Percentiles rank a stretch among this genome's conserved stretches.
Conservation (phyloP, 768 basidiomycete species). For the Mycena haematopus region DNA sequence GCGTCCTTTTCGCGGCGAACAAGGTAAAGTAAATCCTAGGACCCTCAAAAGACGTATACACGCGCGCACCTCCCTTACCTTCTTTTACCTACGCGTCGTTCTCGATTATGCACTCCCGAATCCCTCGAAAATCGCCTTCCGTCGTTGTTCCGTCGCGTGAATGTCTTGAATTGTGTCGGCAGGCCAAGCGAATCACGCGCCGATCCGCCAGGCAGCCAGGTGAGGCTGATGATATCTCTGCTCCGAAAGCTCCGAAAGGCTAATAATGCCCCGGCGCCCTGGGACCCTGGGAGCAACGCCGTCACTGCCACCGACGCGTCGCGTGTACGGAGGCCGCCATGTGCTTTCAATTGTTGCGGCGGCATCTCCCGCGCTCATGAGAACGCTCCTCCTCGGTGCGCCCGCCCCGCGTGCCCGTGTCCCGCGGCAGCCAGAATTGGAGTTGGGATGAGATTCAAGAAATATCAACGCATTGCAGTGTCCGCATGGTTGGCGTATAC, state of each 20-base stretch:
- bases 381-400: background rate
- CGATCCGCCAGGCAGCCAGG: background rate
- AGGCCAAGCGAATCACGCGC: conserved; percentile 2
- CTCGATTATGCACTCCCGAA: background rate
- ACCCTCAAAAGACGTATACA: background rate
- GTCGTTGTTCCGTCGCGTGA: too few relatives aligned
- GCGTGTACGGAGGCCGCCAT: conserved; percentile 3
- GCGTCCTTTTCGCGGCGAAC: conserved; percentile 18
- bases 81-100: background rate
- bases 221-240: background rate
- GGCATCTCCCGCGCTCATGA: conserved; percentile 6
- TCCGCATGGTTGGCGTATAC: background rate
- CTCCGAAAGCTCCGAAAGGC: background rate
- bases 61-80: background rate
- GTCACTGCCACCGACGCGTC: background rate
- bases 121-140: too few relatives aligned
- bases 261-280: background rate
- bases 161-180: too few relatives aligned
- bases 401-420: background rate
- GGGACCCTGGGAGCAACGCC: background rate
- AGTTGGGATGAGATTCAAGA: too few relatives aligned
- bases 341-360: conserved; percentile 15
- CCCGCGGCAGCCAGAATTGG: background rate
- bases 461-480: background rate
- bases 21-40: background rate